These are phyloP conservation scores for Tetrapisispora nanseiensis DNA, from an alignment of 805 yeast species.

Conservation along the genomic window DNA sequence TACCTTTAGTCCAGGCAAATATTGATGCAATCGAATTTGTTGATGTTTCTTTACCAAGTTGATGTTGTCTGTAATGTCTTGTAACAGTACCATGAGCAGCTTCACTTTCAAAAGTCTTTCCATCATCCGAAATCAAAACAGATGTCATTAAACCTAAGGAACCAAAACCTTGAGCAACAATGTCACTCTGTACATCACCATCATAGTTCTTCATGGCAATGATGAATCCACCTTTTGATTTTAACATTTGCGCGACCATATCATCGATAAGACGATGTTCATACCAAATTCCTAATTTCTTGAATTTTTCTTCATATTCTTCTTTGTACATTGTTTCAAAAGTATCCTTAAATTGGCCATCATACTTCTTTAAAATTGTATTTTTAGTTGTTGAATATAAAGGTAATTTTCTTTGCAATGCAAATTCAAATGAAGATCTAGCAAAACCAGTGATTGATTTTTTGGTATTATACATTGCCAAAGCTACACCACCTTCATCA, in stretches of 20 bases:
- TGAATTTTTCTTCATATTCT: conserved; percentile 63
- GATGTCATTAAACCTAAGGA: conserved; percentile 96
- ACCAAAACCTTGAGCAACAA: conserved; percentile 97
- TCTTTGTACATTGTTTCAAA: conserved; percentile 71
- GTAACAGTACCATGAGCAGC: conserved; percentile 99
- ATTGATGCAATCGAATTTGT: conserved; percentile 96
- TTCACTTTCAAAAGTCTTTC: conserved; percentile 89
- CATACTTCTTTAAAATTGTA: conserved; percentile 88
- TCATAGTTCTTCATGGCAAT: conserved; percentile 97
- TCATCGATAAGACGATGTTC: conserved; percentile 96
- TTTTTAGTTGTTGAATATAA: conserved; percentile 86
- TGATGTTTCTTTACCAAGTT: conserved; percentile 93
- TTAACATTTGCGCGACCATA: conserved; percentile 98
- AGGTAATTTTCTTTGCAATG: conserved; percentile 67
- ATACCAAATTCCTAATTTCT: conserved; percentile 79
- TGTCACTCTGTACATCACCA: conserved; percentile 94
- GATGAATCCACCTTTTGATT: conserved; percentile 88
- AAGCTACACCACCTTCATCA: conserved; percentile 51
- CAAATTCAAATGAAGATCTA: conserved; percentile 82
- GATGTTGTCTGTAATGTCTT: conserved; percentile 92
- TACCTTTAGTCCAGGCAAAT: conserved; percentile 93
- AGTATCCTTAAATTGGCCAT: conserved; percentile 90
- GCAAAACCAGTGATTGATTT: conserved; percentile 88
- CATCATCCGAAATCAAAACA: conserved; percentile 93
- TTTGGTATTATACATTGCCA: conserved; percentile 94